Evolutionary conservation across 1,284 basidiomycete genomes (phyloP).

Genomic region (Puccinia brachypodii): DNA sequence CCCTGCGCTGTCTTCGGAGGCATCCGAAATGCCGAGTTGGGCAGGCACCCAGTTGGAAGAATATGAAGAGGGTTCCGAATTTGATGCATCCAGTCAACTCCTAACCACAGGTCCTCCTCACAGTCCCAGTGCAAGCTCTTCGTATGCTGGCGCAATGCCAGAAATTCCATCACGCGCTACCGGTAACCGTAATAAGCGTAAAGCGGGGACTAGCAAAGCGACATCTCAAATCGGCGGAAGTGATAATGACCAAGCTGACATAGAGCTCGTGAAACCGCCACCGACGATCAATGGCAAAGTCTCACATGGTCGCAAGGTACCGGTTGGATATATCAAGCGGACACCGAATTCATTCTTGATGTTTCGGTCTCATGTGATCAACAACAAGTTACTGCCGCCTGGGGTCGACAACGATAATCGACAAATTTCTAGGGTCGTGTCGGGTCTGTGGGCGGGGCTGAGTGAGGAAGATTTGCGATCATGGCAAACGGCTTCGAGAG

Average conservation of each 20-base stretch:
- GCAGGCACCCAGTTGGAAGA: not conserved
- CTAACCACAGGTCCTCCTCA: not conserved
- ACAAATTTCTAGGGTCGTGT: conserved; percentile 57
- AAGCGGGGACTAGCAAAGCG: conserved; percentile 6
- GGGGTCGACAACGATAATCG: conserved; percentile 79
- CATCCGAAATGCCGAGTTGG: not conserved
- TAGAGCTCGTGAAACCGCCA: conserved; percentile 45
- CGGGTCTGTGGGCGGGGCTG: conserved; percentile 41
- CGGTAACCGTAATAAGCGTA: not conserved
- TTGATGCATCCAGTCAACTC: not conserved
- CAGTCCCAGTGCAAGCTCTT: conserved; percentile 12
- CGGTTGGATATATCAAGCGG: conserved; percentile 75
- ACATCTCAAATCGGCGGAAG: not conserved
- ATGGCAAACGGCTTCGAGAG: conserved; percentile 41
- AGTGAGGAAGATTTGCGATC: conserved; percentile 39
- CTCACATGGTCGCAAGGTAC: conserved; percentile 51
- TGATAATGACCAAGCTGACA: not conserved
- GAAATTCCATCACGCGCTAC: not conserved
- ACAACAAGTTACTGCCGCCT: conserved; percentile 72
- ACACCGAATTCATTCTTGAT: conserved; percentile 94
- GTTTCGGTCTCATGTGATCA: conserved; percentile 84
- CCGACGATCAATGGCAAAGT: conserved; percentile 47
- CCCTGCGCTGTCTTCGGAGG: not conserved
- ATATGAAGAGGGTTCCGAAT: conserved; percentile 5
- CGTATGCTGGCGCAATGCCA: not conserved